Evolutionary conservation across 306 rosid species (phyloP), one percentile per base, ranked within the genome.

Genomic region (Rosa rugosa): DNA sequence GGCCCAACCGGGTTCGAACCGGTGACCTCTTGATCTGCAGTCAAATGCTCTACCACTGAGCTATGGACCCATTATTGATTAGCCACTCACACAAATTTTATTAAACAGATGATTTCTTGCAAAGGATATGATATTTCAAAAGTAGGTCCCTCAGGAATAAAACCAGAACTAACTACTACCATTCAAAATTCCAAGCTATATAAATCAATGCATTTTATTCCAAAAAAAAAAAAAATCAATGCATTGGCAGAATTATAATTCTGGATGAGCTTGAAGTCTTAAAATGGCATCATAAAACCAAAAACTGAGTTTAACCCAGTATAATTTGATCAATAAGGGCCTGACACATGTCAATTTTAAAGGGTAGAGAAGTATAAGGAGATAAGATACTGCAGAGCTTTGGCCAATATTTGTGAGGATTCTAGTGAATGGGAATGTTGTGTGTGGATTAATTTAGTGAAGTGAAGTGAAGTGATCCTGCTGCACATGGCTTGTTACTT

Each of bases 401-500:
- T 76, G 49, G 25, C 25, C 59, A 25, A 74, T 62, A 40, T 56
- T 27, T 72, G 17, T 51, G 54, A 77, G 71, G 71, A 77, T 75
- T 4, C 25, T 45, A 62, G 71, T 62, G 79, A 62, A 62, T 59
- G 20, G 42, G 40, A 7, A 27, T 75, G 25, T 31, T 50, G 72
- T 59, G 63, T 54, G 65, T 65, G 65, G 74, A 78, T 75, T 71
- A 75, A 67, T 65, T 45, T 45, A 70, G 50, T 13, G 16, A 60
- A 70, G 50, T 13, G 27, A 25, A 70, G 50, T 13, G 16, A 60
- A 16, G 11, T 64, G 59, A 53, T 9, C 16, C 38, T 18, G 25
- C 11, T n/a, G 20, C 76, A 54, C 4, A 92, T 90, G 97, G 93
- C 89, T 85, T 85, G 46, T 50, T 86, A 83, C 71, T 78, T 87